Base-by-base conservation (phyloP, 2,329 filamentous ascomycete genomes). In the Podosphaera fusca region DNA sequence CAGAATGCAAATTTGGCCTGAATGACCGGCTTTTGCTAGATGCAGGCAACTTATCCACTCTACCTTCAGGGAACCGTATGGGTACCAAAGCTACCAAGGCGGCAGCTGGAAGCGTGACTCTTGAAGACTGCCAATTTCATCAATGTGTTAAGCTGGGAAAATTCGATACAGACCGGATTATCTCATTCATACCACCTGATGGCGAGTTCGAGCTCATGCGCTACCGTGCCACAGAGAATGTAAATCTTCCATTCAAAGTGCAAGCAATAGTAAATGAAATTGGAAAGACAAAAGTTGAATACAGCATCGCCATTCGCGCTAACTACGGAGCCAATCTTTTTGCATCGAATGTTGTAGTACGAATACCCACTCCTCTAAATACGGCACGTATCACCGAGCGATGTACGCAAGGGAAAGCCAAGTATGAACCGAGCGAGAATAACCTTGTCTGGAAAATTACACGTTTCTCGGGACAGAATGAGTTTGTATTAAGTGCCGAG, bases 381-480 rank as follows among this genome's bases (percentile, higher is more conserved):
- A 96, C 94, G 1, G 92, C 92, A 51, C 84, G 84, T 67, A 95
- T 94, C 60, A 90, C 83, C 0, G 88, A 95, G 71, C 81, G 92
- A 55, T 94, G 89, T 60, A 92, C 85, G 1, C 89, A 96, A 70
- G 94, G 92, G 59, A 95, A 95, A 69, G 92, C 92, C 58, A 96
- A 95, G 71, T 98, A 98, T 70, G 94, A 98, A 71, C 94, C 92
- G 0, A 86, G 89, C 61, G 89, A 95, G 68, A 98, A 98, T 74
- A 87, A 90, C 67, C 96, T 98, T 61, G 85, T 96, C 10, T 98
- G 92, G 92, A 96, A 95, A 76, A 96, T 98, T 63, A 85, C 89
- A 10, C 80, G 92, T n/a, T 98, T 98, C 71, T 92, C 89, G 0
- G 92, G 92, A n/a, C 88, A 95, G 71, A 90, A 84, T 71, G 92